These are phyloP conservation scores for Aspergillus nanangensis DNA, from an alignment of 495 filamentous ascomycete species.

Conservation along the genomic window DNA sequence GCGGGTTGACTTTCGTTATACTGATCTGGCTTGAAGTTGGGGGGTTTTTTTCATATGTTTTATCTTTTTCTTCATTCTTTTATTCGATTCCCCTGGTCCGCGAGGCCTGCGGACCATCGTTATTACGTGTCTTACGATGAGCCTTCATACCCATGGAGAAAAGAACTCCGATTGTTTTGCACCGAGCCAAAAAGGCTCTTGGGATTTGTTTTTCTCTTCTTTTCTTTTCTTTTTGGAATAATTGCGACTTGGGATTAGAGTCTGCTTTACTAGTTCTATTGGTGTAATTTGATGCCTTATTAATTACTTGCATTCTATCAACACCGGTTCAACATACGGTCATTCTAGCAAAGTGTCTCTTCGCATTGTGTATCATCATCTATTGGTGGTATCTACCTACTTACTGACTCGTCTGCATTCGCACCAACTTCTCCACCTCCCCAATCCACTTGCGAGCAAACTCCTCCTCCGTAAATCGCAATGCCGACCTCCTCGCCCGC, in stretches of 20 bases:
- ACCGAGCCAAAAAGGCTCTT: too few species aligned
- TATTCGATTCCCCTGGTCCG: conserved; percentile 9
- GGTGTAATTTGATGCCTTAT: too few species aligned
- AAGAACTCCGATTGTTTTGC: too few species aligned
- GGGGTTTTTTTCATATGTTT: neutral
- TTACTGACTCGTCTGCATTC: too few species aligned
- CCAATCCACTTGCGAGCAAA: conserved; percentile 72
- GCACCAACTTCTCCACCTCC: conserved; percentile 67
- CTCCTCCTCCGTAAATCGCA: conserved; percentile 80
- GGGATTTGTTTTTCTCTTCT: conserved; percentile 1
- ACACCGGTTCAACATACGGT: too few species aligned
- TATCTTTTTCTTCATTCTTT: conserved; percentile 4
- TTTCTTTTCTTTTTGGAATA: too few species aligned
- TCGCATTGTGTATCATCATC: too few species aligned
- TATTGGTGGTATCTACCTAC: too few species aligned
- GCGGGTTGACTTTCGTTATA: conserved; percentile 12
- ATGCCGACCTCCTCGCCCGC: conserved; percentile 69
- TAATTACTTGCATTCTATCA: too few species aligned
- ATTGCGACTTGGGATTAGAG: too few species aligned
- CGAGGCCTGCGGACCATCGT: conserved; percentile 6
- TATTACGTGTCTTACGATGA: conserved; percentile 19
- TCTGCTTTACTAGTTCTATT: too few species aligned
- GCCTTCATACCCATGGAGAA: conserved; percentile 8
- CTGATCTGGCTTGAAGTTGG: neutral
- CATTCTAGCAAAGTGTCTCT: too few species aligned